Evolutionary conservation across 768 basidiomycete genomes (phyloP).

Genomic region (Lentinula guzmanii): DNA sequence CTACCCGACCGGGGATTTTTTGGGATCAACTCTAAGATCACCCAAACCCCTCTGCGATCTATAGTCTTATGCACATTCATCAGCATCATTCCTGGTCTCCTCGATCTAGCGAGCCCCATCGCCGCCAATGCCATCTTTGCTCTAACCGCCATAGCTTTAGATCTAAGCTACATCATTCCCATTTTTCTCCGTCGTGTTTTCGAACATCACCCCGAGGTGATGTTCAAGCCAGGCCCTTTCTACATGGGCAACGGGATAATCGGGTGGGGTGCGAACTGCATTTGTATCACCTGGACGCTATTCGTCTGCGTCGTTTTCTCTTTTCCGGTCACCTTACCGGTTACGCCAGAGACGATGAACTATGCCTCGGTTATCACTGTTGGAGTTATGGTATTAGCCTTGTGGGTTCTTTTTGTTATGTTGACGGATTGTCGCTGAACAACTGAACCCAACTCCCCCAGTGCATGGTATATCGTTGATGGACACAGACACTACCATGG

Average conservation of each 20-base stretch:
- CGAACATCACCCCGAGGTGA: conserved; percentile 71
- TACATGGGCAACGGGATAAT: conserved; percentile 70
- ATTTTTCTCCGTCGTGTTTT: conserved; percentile 69
- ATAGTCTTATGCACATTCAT: conserved; percentile 69
- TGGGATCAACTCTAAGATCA: conserved; percentile 53
- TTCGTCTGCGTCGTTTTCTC: conserved; percentile 71
- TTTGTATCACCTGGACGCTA: conserved; percentile 65
- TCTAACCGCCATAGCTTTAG: conserved; percentile 72
- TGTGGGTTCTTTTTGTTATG: conserved; percentile 27
- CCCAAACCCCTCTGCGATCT: conserved; percentile 71
- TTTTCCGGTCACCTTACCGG: conserved; percentile 63
- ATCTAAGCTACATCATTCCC: conserved; percentile 78
- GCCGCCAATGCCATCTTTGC: conserved; percentile 82
- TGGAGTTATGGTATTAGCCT: conserved; percentile 46
- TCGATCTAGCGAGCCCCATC: conserved; percentile 71
- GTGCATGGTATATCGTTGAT: conserved; percentile 47
- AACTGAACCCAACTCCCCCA: conserved; percentile 10
- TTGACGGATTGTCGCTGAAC: background rate
- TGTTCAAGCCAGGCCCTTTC: conserved; percentile 83
- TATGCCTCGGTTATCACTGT: conserved; percentile 68
- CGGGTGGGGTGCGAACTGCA: conserved; percentile 54
- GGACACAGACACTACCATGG: conserved; percentile 54
- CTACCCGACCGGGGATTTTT: conserved; percentile 79
- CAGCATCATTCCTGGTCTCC: conserved; percentile 63
- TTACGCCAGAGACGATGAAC: conserved; percentile 72